phyloP scores from a whole-genome alignment of 2,329 filamentous ascomycete species.

The Aspergillus sp. region DNA sequence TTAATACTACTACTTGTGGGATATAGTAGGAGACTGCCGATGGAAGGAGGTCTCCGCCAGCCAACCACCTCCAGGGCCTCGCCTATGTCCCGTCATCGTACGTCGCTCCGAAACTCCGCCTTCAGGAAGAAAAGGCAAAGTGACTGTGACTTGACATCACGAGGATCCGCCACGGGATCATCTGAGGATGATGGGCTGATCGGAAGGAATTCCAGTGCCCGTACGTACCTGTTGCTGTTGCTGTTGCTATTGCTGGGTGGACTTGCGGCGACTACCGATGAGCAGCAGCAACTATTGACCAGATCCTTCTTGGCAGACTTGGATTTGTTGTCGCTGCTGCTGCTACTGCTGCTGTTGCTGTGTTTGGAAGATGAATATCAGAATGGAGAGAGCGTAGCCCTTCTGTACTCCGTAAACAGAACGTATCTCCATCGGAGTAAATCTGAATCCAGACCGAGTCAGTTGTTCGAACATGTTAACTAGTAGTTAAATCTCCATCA shows the following conservation, averaged over 20 bases:
- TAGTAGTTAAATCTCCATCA: no score
- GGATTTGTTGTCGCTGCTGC: neutral
- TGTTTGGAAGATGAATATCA: neutral
- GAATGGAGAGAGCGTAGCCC: no score
- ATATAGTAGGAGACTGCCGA: neutral
- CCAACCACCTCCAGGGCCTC: neutral
- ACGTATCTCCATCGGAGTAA: neutral
- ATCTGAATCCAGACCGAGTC: neutral
- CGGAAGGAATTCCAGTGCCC: neutral
- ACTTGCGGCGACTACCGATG: neutral
- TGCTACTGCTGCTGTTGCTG: neutral
- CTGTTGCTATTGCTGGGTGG: neutral
- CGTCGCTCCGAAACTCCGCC: no score
- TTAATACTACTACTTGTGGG: no score
- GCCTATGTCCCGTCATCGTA: neutral
- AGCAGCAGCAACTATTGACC: slow-evolving; percentile 2
- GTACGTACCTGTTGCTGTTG: no score
- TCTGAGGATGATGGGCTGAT: slow-evolving; percentile 12
- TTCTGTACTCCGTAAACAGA: neutral
- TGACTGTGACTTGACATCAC: slow-evolving; percentile 1
- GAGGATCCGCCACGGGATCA: slow-evolving; percentile 10
- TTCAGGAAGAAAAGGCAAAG: neutral
- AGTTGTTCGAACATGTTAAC: no score
- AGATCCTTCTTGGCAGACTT: neutral
- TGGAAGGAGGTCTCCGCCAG: slow-evolving; percentile 2